These are phyloP conservation scores for Trametes polyzona DNA, from an alignment of 1,284 basidiomycete genomes.

Conservation along the genomic window DNA sequence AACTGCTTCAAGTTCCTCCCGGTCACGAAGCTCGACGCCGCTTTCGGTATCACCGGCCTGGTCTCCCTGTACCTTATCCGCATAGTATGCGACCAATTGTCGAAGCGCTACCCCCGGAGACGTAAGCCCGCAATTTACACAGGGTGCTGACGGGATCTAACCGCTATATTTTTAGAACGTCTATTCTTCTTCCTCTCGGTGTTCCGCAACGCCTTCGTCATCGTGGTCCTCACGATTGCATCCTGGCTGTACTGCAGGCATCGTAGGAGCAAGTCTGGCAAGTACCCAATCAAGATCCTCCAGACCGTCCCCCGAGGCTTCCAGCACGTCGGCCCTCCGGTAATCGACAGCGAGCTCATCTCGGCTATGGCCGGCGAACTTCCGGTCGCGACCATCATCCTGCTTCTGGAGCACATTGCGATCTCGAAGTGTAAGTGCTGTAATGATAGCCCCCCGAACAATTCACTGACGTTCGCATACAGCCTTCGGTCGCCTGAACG, in stretches of 20 bases:
- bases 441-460: background rate
- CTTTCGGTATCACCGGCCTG: constrained; percentile 86
- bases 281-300: constrained; percentile 88
- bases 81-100: constrained; percentile 59
- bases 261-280: constrained; percentile 55
- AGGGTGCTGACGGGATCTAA: background rate
- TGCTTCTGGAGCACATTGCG: constrained; percentile 96
- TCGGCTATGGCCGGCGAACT: constrained; percentile 76
- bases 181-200: constrained; percentile 88
- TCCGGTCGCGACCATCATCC: constrained; percentile 93
- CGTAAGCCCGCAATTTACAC: constrained; percentile 42
- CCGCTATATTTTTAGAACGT: constrained; percentile 50
- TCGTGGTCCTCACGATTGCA: constrained; percentile 84
- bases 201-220: constrained; percentile 86
- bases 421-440: constrained; percentile 81
- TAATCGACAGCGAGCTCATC: constrained; percentile 69
- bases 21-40: constrained; percentile 78
- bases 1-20: constrained; percentile 88
- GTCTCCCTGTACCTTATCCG: constrained; percentile 79
- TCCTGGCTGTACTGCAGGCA: constrained; percentile 84
- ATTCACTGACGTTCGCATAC: constrained; percentile 12
- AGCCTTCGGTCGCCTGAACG: constrained; percentile 96
- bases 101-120: constrained; percentile 69
- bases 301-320: constrained; percentile 84
- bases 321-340: constrained; percentile 75